Base-by-base conservation (phyloP, 495 filamentous ascomycete species). In the Penicillium taxi region DNA sequence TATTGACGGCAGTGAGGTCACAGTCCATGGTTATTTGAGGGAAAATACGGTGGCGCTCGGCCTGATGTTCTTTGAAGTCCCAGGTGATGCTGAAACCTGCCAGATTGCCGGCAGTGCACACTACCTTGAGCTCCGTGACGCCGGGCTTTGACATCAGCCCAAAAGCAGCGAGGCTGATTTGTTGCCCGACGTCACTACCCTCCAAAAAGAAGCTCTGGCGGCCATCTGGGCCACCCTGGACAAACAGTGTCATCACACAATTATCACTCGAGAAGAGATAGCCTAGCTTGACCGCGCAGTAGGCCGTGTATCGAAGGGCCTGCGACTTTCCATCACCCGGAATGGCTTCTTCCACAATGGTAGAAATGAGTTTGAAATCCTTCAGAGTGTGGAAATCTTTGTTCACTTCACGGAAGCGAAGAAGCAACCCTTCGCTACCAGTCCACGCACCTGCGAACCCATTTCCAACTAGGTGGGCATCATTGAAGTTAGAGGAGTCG, bases 221-320 rank as follows among this genome's bases (percentile, higher is more conserved):
- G 5, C 56, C 58, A 0, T 57, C 48, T 12, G 64, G 64, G 0
- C 61, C 64, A 9, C 62, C 62, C 20, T 59, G 41, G 5, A 67
- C 16, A 29, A 51, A 40, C 12, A 67, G 32, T 9, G 21, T 26
- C 16, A 66, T 46, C 8, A 48, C 52, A 20, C 61, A 65, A 23
- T 44, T 52, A 14, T 67, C 55, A 8, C 58, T 43, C 47, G 52
- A 63, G 29, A 67, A 55, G 26, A 51, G 53, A 6, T 60, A 47
- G 17, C 56, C 45, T 18, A 59, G 41, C 20, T 44, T 48, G 11
- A 66, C 18, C 1, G 56, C 56, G 25, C 61, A 68, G 7, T 56
- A 20, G 11, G 58, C 60, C 13, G 4, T 39, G 30, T 6, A 17
- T 13, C 0, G 17, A 20, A 11, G 33, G 24, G 4, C 34, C 35